A percentile compares a stretch with the other conserved stretches of the same genome.
Evolutionary conservation across 139 green algal genomes (phyloP).

Genomic region (Microglena sp.): DNA sequence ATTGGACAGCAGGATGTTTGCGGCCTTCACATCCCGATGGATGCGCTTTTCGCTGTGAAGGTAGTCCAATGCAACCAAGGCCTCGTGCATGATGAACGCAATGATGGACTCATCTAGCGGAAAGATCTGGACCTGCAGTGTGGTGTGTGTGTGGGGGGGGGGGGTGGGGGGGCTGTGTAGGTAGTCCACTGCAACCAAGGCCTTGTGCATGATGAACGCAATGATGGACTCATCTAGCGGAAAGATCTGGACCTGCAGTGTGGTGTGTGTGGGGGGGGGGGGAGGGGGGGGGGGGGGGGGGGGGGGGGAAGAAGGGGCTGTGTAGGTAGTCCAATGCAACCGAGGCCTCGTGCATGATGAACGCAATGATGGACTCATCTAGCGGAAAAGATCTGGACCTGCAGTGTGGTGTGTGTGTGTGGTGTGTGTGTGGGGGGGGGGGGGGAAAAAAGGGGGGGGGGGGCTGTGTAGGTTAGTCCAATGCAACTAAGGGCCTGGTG

Average conservation of each 20-base stretch:
- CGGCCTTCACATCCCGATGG: slow-evolving; percentile 93
- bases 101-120: slow-evolving; percentile 59
- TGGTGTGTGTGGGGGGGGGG: no score
- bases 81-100: slow-evolving; percentile 53
- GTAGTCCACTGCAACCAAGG: slow-evolving; percentile 77
- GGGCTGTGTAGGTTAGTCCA: no score
- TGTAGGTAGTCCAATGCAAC: slow-evolving; percentile 85
- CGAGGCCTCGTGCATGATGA: slow-evolving; percentile 63
- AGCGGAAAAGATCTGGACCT: slow-evolving; percentile 48
- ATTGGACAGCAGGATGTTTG: slow-evolving; percentile 63
- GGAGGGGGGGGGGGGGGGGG: no score
- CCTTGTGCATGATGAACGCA: slow-evolving; percentile 53
- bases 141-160: no score
- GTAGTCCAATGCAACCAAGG: slow-evolving; percentile 77
- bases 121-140: slow-evolving; percentile 44
- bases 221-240: slow-evolving; percentile 59
- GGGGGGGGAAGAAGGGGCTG: no score
- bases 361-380: slow-evolving; percentile 58
- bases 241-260: slow-evolving; percentile 44
- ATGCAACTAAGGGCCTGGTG: slow-evolving; percentile 80
- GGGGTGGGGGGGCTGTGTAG: no score
- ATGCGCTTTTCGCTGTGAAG: slow-evolving; percentile 81
- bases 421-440: no score
- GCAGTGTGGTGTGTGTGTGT: no score
- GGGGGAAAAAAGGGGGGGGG: no score